A percentile compares a stretch with the other conserved stretches of the same genome.
Evolutionary conservation across 2,329 filamentous ascomycete species (phyloP).

Genomic region (Fusarium liriodendri): DNA sequence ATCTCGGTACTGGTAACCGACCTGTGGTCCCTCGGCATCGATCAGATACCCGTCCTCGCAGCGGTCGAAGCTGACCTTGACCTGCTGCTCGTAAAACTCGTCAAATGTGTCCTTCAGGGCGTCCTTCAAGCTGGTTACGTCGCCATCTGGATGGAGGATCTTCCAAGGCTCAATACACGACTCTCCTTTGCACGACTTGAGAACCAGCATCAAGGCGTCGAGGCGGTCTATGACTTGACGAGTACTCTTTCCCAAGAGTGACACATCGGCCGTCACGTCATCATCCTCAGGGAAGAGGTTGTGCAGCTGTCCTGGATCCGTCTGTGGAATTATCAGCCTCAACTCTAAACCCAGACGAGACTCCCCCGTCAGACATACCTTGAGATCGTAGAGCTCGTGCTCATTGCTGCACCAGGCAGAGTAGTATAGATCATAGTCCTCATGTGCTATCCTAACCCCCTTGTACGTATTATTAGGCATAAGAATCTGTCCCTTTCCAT

Average conservation of each 20-base stretch:
- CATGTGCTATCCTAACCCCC: constrained; percentile 63
- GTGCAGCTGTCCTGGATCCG: constrained; percentile 62
- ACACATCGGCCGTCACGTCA: not conserved
- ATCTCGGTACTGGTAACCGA: constrained; percentile 42
- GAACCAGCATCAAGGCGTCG: constrained; percentile 68
- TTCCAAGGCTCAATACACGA: constrained; percentile 68
- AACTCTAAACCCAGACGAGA: not conserved
- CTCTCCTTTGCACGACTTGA: constrained; percentile 69
- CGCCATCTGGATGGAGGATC: constrained; percentile 63
- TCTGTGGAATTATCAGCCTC: constrained; percentile 46
- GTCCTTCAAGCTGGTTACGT: constrained; percentile 62
- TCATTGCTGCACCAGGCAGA: constrained; percentile 77
- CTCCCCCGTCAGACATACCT: constrained; percentile 43
- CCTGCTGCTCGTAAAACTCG: constrained; percentile 61
- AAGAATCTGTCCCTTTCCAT: constrained; percentile 29
- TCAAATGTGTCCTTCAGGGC: constrained; percentile 63
- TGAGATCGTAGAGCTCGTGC: constrained; percentile 73
- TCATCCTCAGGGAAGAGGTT: constrained; percentile 51
- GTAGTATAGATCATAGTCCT: constrained; percentile 71
- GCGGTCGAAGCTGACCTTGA: constrained; percentile 61
- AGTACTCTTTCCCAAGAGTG: constrained; percentile 41
- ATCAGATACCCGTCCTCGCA: constrained; percentile 69
- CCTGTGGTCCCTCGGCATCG: constrained; percentile 65
- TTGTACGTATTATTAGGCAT: constrained; percentile 69
- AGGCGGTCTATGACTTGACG: constrained; percentile 61